Evolutionary conservation across 768 basidiomycete genomes (phyloP), one percentile per base, ranked within the genome.

Genomic region (Auriscalpium microsporum): DNA sequence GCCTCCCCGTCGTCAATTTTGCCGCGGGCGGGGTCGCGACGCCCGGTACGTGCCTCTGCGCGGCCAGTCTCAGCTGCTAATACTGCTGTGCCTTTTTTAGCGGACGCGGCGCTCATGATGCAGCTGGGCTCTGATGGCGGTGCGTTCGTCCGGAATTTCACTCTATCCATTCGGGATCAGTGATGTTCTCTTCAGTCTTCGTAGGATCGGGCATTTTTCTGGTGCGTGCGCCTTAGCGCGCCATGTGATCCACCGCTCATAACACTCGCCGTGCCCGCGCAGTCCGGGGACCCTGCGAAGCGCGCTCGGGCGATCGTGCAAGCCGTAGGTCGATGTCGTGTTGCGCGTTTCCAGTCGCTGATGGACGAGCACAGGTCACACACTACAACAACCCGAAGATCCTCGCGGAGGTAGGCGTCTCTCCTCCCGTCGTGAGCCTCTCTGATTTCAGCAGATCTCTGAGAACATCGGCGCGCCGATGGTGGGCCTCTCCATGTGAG

Each of bases 41-140:
- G 10, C 93, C 93, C 49, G 91, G 90, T 90, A 65, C 48, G 75
- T 59, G 37, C 37, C 23, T 28, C 13, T 48, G 52, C 19, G 28
- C 45, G 16, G 9, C 63, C 42, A 40, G 37, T 28, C 16, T 45
- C 11, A 35, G 23, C 23, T 53, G 42, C 21, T 50, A 57, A 51
- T 19, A 54, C 56, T 16, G 60, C 57, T 13, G 61, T 52, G 54
- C 70, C 16, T 9, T 7, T 23, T 19, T 45, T 40, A 83, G 93
- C 90, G 62, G 95, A 99, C 70, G 95, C 95, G 14, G 96, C 96
- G 4, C 71, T 97, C 59, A 96, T 97, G 95, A 98, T 98, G 94
- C 93, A 95, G 67, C 81, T 98, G 37, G 93, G 95, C 37, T 93
- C 92, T 69, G 95, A 95, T 66, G 93, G 94, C 76, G 88, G 94